Conservation (phyloP, 352 stramenopile species). For the Phytophthora europaea region DNA sequence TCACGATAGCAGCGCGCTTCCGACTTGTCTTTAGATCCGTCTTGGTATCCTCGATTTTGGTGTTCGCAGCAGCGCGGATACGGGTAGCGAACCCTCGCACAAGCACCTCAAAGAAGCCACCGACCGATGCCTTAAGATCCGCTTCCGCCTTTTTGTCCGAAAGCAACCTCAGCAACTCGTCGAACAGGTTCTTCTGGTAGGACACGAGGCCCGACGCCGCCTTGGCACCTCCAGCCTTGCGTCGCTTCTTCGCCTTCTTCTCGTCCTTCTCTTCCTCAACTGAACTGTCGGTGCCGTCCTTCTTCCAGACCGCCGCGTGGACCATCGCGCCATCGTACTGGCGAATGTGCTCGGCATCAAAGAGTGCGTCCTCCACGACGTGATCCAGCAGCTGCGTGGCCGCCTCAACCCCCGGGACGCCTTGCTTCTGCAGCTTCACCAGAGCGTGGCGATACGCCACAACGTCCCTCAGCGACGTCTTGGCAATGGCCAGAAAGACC, state of each 20-base stretch:
- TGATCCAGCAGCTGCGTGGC: constrained; percentile 56
- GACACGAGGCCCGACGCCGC: constrained; percentile 59
- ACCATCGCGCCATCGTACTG: constrained; percentile 77
- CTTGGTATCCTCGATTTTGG: constrained; percentile 82
- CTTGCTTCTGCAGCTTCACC: constrained; percentile 29
- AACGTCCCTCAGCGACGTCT: constrained; percentile 77
- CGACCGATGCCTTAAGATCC: constrained; percentile 59
- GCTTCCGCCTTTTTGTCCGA: constrained; percentile 41
- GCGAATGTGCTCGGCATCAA: constrained; percentile 80
- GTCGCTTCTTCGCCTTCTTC: constrained; percentile 54
- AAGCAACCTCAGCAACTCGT: constrained; percentile 71
- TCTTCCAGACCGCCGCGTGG: constrained; percentile 44
- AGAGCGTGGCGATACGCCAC: constrained; percentile 66
- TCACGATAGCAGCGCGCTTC: constrained; percentile 80
- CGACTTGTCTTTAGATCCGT: constrained; percentile 77
- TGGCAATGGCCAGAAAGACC: constrained; percentile 84
- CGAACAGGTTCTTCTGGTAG: constrained; percentile 86
- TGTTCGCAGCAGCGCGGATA: constrained; percentile 67
- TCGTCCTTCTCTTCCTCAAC: constrained; percentile 20
- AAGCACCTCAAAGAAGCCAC: constrained; percentile 72
- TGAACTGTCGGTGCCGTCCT: constrained; percentile 5
- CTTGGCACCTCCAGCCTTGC: constrained; percentile 43
- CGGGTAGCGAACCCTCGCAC: constrained; percentile 64
- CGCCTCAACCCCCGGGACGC: constrained; percentile 19
- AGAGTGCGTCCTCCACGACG: constrained; percentile 77